Evolutionary conservation across 345 rosid species (phyloP), one percentile per base, ranked within the genome.

Genomic region (Cardamine chenopodiifolia): DNA sequence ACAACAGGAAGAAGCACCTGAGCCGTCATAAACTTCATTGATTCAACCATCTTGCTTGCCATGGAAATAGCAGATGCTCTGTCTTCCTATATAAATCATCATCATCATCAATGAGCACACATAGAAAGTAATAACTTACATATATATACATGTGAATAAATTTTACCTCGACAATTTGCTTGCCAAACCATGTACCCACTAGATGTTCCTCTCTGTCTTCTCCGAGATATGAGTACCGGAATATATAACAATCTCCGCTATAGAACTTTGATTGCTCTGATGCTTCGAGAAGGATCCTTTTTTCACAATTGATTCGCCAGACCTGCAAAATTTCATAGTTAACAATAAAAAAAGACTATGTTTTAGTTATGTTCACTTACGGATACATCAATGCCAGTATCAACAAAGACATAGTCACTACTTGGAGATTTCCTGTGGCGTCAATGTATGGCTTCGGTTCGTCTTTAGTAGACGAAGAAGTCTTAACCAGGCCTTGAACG

Each of bases 371-470:
- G 62, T 50, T 45, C 55, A 35, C 62, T 48, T 47, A 64, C 3
- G 0, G 6, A 62, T 62, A 59, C 63, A 42, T 62, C 32, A 54
- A 47, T 35, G 60, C 47, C 5, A 34, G 68, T 11, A 76, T 35
- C 49, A 69, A 42, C 34, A 54, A 34, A 66, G 58, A 44, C 23
- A 54, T 59, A 68, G 60, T 25, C 40, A 65, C 25, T 64, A 96
- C 99, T 96, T 92, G 97, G 69, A 92, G 81, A 83, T 86, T 81
- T 82, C 99, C 99, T 8, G 99, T 90, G 82, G 91, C 87, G 71
- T 96, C 99, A 83, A 96, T 92, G 73, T 79, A 81, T 34, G 97
- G 89, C 73, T 89, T 87, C 47, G 95, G 88, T 73, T 96, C 96
- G 74, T 90, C 98, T 81, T 89, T 85, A 12, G 77, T 83, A 53